Base-by-base conservation (phyloP, 1,139 yeast genomes). In the Yamadazyma songkhlaensis region DNA sequence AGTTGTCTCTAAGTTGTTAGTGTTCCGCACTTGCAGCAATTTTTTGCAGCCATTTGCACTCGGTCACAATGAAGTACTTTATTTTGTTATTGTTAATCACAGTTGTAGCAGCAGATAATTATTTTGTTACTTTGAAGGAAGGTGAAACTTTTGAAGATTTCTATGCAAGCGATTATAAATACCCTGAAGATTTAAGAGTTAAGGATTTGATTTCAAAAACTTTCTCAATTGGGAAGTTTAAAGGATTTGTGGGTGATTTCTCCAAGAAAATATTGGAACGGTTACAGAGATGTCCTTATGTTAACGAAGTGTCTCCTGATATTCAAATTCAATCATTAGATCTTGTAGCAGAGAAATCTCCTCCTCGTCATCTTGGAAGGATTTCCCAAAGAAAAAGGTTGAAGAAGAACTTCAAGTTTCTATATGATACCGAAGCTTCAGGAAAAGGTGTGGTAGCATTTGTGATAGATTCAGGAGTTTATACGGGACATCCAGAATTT, bases 391-490 rank as follows among this genome's bases (percentile, higher is more conserved):
- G 70, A 28, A 61, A 63, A 6, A 59, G 53, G 33, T 52, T 79
- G 39, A 40, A 45, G 21, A 46, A 45, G 23, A 38, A 44, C 9
- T 46, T 48, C 21, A 49, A 57, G 1, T 69, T 63, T 44, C 37
- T 48, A 25, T 68, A 59, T 37, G 60, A 63, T 29, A 46, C 41
- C 6, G 44, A 51, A 2, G 51, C 53, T 7, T 44, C 49, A 21
- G 67, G 64, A 2, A 35, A 59, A 7, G 78, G 72, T 11, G 84
- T 86, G 0, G 74, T 72, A 46, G 95, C 80, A 0, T 89, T 87
- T 55, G 77, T 89, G n/a, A 64, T 88, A 31, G 97, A 89, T 56
- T 83, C 95, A 1, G 95, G 95, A 0, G 62, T 85, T 21, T 67
- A 68, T 39, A 53, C 66, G 12, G 68, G 65, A 1, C 84, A 82